These are phyloP conservation scores for Hyaloscypha hepaticicola DNA, from an alignment of 495 filamentous ascomycete species.

Conservation along the genomic window DNA sequence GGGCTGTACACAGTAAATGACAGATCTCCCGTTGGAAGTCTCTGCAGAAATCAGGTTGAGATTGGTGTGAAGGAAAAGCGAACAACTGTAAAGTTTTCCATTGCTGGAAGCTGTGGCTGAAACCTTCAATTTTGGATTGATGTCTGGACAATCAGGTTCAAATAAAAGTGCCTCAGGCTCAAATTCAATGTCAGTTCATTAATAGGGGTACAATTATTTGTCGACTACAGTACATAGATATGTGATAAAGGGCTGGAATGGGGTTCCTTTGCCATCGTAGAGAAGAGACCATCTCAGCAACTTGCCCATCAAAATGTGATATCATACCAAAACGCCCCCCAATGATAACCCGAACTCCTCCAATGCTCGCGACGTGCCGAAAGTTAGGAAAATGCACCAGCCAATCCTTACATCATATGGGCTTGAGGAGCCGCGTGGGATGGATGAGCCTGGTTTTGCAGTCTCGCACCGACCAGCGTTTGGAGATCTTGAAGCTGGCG, in stretches of 20 bases:
- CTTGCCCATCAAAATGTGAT: neutral
- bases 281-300: constrained; percentile 7
- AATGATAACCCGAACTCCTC: constrained; percentile 11
- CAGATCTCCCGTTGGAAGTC: too few species aligned
- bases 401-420: constrained; percentile 17
- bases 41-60: too few species aligned
- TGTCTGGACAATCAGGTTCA: constrained; percentile 14
- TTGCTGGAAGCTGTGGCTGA: neutral
- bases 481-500: constrained; percentile 48
- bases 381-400: neutral
- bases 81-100: too few species aligned
- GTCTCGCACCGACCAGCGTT: constrained; percentile 29
- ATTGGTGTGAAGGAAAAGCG: too few species aligned
- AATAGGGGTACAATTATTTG: constrained; percentile 4
- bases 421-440: constrained; percentile 18
- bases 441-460: constrained; percentile 30
- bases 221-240: constrained; percentile 16
- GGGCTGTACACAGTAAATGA: too few species aligned
- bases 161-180: constrained; percentile 11
- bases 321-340: constrained; percentile 1
- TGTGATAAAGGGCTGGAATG: neutral
- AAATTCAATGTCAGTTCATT: constrained; percentile 1
- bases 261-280: constrained; percentile 5
- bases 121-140: neutral
- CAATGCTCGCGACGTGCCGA: neutral